Evolutionary conservation across 2,329 filamentous ascomycete species (phyloP), one percentile per base, ranked within the genome.

Genomic region (Aspergillus unguis): DNA sequence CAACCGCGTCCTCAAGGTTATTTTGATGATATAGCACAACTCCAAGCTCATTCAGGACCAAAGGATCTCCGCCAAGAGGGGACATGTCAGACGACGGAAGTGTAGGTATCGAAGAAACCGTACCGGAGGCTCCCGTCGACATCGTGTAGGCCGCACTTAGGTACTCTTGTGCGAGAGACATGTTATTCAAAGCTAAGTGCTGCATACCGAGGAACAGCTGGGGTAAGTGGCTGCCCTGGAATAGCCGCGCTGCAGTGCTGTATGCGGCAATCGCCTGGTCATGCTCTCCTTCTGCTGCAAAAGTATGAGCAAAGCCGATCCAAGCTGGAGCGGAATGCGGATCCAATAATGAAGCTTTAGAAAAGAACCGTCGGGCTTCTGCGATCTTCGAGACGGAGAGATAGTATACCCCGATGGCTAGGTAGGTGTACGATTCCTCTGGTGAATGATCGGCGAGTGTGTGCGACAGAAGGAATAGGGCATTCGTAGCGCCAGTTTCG

Each of bases 221-320:
- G 0, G 94, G 94, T 1, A 99, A 80, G 69, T 99, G 95, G 0
- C 92, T 97, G 36, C 94, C 94, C 77, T 96, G 95, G 72, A 99
- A 99, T 0, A 99, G 77, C 36, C 94, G 83, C 2, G 92, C 92
- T 0, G 94, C 94, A 1, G 94, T 99, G 29, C 90, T 95, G 74
- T 99, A 99, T 0, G 95, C 94, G 6, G 92, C 95, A 58, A 99
- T 96, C 44, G 94, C 94, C 74, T 99, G 94, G 69, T 99, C 94
- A 70, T 97, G 92, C 71, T 99, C 94, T 48, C 94, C 94, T 70
- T 99, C 94, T 8, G 91, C 92, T 1, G 94, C 94, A 69, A 99
- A 99, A 0, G 94, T 99, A 70, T 99, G 95, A 1, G 94, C 94
- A 67, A 99, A 99, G 1, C 95, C 94, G 59, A 99, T 97, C 94